phyloP scores from a whole-genome alignment of 495 filamentous ascomycete genomes.

The Cercophora samala region DNA sequence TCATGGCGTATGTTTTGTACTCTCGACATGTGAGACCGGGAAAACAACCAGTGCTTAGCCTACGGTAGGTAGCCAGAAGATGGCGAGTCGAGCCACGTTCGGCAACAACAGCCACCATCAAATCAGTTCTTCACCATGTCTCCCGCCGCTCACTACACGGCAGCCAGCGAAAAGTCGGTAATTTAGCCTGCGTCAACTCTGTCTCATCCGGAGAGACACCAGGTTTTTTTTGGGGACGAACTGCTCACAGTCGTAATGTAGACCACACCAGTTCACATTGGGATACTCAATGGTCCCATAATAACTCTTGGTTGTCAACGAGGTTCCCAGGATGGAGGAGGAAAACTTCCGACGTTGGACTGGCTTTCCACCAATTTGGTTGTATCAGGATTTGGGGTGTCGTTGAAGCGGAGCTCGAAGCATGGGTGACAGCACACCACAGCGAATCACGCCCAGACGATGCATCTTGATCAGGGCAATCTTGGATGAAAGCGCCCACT shows the following conservation, averaged over 20 bases:
- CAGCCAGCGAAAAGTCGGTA: constrained; percentile 5
- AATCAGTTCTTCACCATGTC: background rate
- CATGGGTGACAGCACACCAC: background rate
- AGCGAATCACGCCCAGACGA: background rate
- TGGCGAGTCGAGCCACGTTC: background rate
- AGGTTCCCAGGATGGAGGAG: background rate
- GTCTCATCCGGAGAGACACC: constrained; percentile 19
- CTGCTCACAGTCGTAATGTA: background rate
- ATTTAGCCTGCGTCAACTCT: constrained; percentile 21
- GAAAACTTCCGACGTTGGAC: background rate
- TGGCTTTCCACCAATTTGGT: background rate
- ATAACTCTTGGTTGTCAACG: too few species aligned
- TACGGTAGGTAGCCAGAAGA: background rate
- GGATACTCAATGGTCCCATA: too few species aligned
- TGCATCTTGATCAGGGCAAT: constrained; percentile 12
- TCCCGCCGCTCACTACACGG: background rate
- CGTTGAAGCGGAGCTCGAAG: background rate
- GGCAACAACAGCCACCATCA: background rate
- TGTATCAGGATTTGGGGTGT: background rate
- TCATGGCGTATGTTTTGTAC: background rate
- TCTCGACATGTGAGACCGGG: background rate
- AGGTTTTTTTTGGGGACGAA: background rate
- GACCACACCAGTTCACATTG: background rate
- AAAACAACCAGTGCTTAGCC: background rate
- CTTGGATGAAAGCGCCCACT: constrained; percentile 18